These are phyloP conservation scores for Acer yangbiense DNA, from an alignment of 345 rosid genomes.

Conservation along the genomic window DNA sequence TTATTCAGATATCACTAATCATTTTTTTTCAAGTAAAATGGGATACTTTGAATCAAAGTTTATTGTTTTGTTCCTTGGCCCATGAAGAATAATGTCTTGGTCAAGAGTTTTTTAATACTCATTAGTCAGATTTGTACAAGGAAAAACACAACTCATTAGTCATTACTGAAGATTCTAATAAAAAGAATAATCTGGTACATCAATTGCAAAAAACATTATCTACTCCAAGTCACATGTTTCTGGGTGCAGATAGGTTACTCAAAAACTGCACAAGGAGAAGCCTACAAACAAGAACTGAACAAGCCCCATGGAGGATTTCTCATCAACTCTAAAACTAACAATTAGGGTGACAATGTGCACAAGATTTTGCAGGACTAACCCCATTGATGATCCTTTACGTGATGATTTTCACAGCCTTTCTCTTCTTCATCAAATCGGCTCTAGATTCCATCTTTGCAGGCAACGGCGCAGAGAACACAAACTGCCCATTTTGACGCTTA, in stretches of 20 bases:
- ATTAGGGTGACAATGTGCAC: not conserved
- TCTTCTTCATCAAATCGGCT: constrained; percentile 42
- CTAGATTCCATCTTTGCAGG: constrained; percentile 73
- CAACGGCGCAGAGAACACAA: constrained; percentile 59
- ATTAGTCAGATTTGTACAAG: not conserved
- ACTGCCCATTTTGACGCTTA: constrained; percentile 32
- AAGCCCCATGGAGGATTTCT: not conserved
- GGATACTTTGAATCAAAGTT: too few relatives aligned
- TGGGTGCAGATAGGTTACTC: too few relatives aligned
- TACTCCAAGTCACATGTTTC: too few relatives aligned
- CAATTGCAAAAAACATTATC: not conserved
- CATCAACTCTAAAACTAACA: constrained; percentile 19
- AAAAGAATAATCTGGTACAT: not conserved
- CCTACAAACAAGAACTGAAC: not conserved
- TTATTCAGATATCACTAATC: too few relatives aligned
- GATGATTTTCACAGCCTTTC: constrained; percentile 34
- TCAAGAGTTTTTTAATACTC: too few relatives aligned
- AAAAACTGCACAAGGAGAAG: not conserved
- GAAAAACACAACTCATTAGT: not conserved
- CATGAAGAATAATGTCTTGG: too few relatives aligned
- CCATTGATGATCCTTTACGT: not conserved
- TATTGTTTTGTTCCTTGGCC: not conserved
- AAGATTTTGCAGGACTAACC: not conserved
- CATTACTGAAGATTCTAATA: not conserved
- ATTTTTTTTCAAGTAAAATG: too few relatives aligned